These are phyloP conservation scores for Salix exigua DNA, from an alignment of 345 rosid species.

Conservation along the genomic window DNA sequence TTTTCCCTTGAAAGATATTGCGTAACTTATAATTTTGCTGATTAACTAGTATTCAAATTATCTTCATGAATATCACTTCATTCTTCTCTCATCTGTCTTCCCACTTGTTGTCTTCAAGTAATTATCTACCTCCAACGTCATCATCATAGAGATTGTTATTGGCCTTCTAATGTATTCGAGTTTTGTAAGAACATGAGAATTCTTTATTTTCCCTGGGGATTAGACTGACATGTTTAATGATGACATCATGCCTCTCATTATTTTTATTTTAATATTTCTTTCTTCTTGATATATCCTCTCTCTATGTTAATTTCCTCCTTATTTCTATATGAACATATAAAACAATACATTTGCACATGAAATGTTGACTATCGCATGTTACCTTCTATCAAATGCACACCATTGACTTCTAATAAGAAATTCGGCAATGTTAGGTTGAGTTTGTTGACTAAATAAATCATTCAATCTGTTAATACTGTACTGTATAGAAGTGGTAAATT, in stretches of 20 bases:
- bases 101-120: constrained; percentile 12
- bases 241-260: constrained; percentile 1
- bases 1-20: not conserved
- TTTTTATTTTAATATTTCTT: not conserved
- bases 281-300: constrained; percentile 2
- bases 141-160: constrained; percentile 15
- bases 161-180: not conserved
- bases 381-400: constrained; percentile 54
- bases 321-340: constrained; percentile 2
- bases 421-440: constrained; percentile 26
- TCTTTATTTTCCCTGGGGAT: constrained; percentile 1
- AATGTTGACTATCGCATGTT: constrained; percentile 62
- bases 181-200: constrained; percentile 3
- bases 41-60: not conserved
- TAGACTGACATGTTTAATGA: constrained; percentile 3
- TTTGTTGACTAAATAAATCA: constrained; percentile 51
- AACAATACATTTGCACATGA: constrained; percentile 50
- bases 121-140: constrained; percentile 1
- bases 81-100: constrained; percentile 9
- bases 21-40: not conserved
- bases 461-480: constrained; percentile 10
- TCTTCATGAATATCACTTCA: not conserved
- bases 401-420: constrained; percentile 44
- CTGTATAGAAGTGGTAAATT: constrained; percentile 12
- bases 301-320: constrained; percentile 11